Evolutionary conservation across 2,329 filamentous ascomycete species (phyloP), one percentile per base, ranked within the genome.

Genomic region (Trichoderma arundinaceum): DNA sequence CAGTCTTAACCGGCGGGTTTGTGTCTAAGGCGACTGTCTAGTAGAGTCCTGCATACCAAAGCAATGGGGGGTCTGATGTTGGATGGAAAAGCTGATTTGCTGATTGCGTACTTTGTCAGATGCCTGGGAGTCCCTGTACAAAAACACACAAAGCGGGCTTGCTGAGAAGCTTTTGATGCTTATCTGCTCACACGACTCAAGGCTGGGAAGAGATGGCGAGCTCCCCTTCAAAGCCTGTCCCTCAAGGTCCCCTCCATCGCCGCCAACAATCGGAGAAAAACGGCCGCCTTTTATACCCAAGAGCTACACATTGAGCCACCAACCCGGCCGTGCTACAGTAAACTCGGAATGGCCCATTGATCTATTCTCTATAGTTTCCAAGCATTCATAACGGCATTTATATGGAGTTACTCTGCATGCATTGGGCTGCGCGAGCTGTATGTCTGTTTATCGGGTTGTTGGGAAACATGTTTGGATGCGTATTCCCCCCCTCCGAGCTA

Each of bases 101-200:
- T 46, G 59, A 53, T 63, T 53, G 59, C 39, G 59, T 33, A 39
- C 15, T 22, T 53, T 44, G 59, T 32, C 39, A 54, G 59, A 22
- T 44, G 49, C 39, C 59, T 44, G 38, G 39, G 46, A 44, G 49
- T 35, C n/a, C 49, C 28, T 53, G 48, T 22, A 41, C 17, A 33
- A 15, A 35, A 9, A 13, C 44, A 49, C 28, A 19, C 43, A 38
- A 38, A 49, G 43, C 17, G 32, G 49, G 38, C n/a, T 38, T 17
- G 22, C 38, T n/a, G 48, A 52, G 48, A 28, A 46, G 48, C 17
- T 22, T 12, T 43, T 35, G 48, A 43, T 46, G 59, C 59, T 62
- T 53, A 38, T 44, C 17, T 53, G 49, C 39, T 46, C 41, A 63
- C 15, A 38, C 38, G 49, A 53, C 53, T 33, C 12, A 15, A 51